Base-by-base conservation (phyloP, 2,329 filamentous ascomycete species). In the Trichoderma citrinoviride region DNA sequence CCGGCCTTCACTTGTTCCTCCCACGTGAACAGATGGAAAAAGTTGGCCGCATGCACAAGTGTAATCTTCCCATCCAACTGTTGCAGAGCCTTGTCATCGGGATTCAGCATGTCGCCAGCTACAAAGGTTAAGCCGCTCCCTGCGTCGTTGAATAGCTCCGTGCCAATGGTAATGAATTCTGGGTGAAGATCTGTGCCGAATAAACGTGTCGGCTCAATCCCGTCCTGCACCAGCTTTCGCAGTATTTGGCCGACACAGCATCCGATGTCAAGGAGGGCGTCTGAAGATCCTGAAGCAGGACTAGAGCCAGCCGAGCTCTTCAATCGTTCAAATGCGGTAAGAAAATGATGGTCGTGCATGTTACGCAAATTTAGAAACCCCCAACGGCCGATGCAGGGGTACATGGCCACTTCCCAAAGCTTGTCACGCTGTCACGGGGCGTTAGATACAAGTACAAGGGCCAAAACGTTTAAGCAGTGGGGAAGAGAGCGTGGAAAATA, bases 11-110 rank as follows among this genome's bases (percentile, higher is more conserved):
- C 44, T 37, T 60, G 56, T 14, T 49, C 21, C 21, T 60, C 56
- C 56, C 56, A 60, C 15, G 44, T 41, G 21, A 60, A 60, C 19
- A 60, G n/a, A n/a, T 60, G 56, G 21, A 60, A 60, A 15, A 60
- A 60, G 40, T 60, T 60, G 6, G 41, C 56, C 12, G 44, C 56
- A 41, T 60, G 56, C 14, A 60, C 6, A 25, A 60, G 10, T 17
- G 44, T 50, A 7, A 60, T 50, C 29, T 60, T 60, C 4, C 56
- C 56, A 17, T 60, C 29, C 15, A 60, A 5, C 12, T 5, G 6
- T 8, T 27, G 15, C 6, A 50, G n/a, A 41, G 44, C 29, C 10
- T 60, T 47, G 25, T 60, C 56, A 1, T 50, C 23, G 0, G 29
- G 56, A 17, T 50, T 7, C 15, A 60, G 15, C 17, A 60, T 41